A percentile compares a stretch with the other conserved stretches of the same genome.
Conservation (phyloP, 805 yeast genomes). For the Ascoidea rubescens region DNA sequence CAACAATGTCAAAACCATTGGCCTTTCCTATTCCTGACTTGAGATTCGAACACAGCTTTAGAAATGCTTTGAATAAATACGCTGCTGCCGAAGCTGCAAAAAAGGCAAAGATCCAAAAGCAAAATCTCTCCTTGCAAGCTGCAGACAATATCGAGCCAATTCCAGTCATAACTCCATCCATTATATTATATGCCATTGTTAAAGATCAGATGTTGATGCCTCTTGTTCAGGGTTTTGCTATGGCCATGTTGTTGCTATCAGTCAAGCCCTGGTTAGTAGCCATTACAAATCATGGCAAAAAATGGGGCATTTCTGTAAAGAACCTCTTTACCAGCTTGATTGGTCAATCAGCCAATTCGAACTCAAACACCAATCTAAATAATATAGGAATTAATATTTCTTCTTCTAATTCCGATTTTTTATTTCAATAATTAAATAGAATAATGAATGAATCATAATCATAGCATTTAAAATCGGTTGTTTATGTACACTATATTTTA, state of each 20-base stretch:
- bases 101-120: slow-evolving; percentile 10
- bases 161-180: slow-evolving; percentile 28
- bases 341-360: no score
- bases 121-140: slow-evolving; percentile 4
- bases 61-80: slow-evolving; percentile 19
- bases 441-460: no score
- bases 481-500: no score
- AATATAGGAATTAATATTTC: neutral
- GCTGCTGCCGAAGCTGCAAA: slow-evolving; percentile 12
- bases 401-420: no score
- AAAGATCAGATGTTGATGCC: slow-evolving; percentile 45
- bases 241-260: slow-evolving; percentile 8
- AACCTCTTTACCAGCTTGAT: neutral
- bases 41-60: slow-evolving; percentile 51
- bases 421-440: no score
- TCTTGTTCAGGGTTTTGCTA: slow-evolving; percentile 36
- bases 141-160: slow-evolving; percentile 14
- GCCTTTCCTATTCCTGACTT: slow-evolving; percentile 39
- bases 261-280: slow-evolving; percentile 3
- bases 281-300: slow-evolving; percentile 1
- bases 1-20: slow-evolving; percentile 9
- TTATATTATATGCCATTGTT: slow-evolving; percentile 31
- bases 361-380: no score
- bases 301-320: slow-evolving; percentile 3
- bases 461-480: no score